Conservation (phyloP, 2,329 filamentous ascomycete genomes). For the Fusarium avenaceum region DNA sequence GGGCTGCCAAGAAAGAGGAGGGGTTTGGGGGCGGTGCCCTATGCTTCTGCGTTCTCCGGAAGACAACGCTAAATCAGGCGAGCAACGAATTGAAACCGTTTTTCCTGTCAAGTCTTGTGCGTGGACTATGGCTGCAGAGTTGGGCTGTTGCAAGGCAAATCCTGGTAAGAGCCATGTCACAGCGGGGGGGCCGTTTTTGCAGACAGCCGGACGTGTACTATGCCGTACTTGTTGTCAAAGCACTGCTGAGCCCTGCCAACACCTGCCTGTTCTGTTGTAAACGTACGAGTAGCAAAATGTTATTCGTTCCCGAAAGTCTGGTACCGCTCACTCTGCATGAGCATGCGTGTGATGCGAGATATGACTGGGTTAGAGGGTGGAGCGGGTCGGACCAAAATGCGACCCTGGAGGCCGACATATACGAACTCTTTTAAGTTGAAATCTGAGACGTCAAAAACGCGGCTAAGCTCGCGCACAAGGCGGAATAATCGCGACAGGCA, state of each 20-base stretch:
- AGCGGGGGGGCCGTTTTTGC: constrained; percentile 23
- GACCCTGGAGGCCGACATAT: constrained; percentile 39
- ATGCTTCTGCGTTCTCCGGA: constrained; percentile 14
- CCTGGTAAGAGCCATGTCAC: constrained; percentile 25
- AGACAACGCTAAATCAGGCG: constrained; percentile 33
- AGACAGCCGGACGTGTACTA: constrained; percentile 27
- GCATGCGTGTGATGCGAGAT: constrained; percentile 36
- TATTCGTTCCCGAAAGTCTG: constrained; percentile 50
- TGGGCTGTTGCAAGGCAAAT: constrained; percentile 18
- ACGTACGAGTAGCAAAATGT: constrained; percentile 44
- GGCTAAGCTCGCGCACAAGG: constrained; percentile 36
- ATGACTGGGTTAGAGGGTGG: constrained; percentile 31
- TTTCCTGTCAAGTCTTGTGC: constrained; percentile 20
- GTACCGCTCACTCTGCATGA: constrained; percentile 52
- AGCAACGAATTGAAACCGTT: constrained; percentile 31
- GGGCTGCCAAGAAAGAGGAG: constrained; percentile 14
- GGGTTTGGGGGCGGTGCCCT: constrained; percentile 29
- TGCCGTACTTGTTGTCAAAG: constrained; percentile 34
- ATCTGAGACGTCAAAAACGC: constrained; percentile 43
- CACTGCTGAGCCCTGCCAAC: constrained; percentile 35
- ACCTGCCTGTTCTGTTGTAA: constrained; percentile 39
- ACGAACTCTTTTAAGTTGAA: constrained; percentile 46
- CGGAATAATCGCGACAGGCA: constrained; percentile 42
- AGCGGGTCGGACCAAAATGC: constrained; percentile 32
- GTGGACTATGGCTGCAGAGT: constrained; percentile 19